These are phyloP conservation scores for Myochromella boudieri DNA, from an alignment of 768 basidiomycete genomes.

Conservation along the genomic window DNA sequence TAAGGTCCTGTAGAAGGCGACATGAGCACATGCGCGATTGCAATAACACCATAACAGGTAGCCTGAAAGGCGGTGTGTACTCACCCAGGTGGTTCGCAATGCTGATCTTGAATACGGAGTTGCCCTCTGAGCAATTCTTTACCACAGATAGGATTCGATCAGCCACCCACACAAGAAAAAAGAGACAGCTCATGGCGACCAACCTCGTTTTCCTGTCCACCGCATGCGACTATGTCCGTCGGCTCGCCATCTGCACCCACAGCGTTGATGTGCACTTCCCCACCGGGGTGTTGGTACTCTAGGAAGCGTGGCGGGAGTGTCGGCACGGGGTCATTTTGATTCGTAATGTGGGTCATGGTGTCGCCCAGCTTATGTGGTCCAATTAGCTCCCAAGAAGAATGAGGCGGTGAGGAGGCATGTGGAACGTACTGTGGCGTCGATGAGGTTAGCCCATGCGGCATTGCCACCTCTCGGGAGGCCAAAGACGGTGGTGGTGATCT, in stretches of 20 bases:
- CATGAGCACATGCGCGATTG: background rate
- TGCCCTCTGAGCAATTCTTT: conserved; percentile 25
- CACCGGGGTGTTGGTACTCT: conserved; percentile 35
- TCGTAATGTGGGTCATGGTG: conserved; percentile 32
- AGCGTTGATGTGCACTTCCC: conserved; percentile 41
- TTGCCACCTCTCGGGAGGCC: conserved; percentile 48
- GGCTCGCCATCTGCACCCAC: conserved; percentile 27
- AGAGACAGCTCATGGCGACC: background rate
- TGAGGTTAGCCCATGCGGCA: conserved; percentile 40
- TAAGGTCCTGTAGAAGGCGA: conserved; percentile 30
- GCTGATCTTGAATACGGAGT: conserved; percentile 18
- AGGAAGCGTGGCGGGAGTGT: conserved; percentile 33
- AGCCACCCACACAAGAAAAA: background rate
- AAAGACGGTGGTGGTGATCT: conserved; percentile 34
- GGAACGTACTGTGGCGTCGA: conserved; percentile 31
- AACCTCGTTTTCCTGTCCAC: conserved; percentile 38
- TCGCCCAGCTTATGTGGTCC: conserved; percentile 23
- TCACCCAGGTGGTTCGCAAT: conserved; percentile 20
- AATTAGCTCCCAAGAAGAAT: background rate
- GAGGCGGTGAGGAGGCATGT: background rate
- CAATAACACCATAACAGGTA: background rate
- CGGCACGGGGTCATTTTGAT: conserved; percentile 45
- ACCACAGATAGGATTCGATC: background rate
- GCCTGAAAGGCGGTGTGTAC: background rate
- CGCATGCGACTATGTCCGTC: conserved; percentile 29